Evolutionary conservation across 805 yeast species (phyloP).

Genomic region (Komagataella mondaviorum): DNA sequence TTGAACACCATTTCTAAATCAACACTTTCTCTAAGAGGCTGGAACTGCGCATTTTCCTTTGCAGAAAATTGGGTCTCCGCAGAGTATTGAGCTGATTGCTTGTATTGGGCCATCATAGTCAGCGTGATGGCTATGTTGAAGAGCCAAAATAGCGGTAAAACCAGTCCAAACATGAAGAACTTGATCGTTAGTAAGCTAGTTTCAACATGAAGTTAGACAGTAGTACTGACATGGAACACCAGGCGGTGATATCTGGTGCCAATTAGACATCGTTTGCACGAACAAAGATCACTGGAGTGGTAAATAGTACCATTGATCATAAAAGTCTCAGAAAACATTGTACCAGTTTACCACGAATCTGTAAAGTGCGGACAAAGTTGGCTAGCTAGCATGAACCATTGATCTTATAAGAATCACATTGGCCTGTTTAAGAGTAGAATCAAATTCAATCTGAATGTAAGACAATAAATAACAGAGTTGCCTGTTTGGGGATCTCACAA

Average conservation of each 20-base stretch:
- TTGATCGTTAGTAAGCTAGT: not conserved
- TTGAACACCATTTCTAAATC: not conserved
- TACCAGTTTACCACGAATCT: not conserved
- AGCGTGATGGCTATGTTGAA: not conserved
- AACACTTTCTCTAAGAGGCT: not conserved
- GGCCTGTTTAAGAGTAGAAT: not conserved
- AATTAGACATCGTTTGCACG: not conserved
- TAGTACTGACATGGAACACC: not conserved
- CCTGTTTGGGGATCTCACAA: not conserved
- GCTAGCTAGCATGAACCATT: not conserved
- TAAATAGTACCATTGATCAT: not conserved
- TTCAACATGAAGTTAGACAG: not conserved
- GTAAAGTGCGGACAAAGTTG: not conserved
- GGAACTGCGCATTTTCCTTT: not conserved
- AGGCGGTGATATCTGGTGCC: not conserved
- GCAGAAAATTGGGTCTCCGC: not conserved
- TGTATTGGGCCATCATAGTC: not conserved
- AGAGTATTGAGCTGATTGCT: not conserved
- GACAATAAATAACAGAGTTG: not conserved
- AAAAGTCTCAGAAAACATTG: not conserved
- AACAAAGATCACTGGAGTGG: not conserved
- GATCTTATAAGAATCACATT: not conserved
- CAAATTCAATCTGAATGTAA: not conserved
- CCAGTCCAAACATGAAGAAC: not conserved
- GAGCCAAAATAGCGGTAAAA: not conserved